Evolutionary conservation across 768 basidiomycete genomes (phyloP).

Genomic region (Kwoniella bestiolae): DNA sequence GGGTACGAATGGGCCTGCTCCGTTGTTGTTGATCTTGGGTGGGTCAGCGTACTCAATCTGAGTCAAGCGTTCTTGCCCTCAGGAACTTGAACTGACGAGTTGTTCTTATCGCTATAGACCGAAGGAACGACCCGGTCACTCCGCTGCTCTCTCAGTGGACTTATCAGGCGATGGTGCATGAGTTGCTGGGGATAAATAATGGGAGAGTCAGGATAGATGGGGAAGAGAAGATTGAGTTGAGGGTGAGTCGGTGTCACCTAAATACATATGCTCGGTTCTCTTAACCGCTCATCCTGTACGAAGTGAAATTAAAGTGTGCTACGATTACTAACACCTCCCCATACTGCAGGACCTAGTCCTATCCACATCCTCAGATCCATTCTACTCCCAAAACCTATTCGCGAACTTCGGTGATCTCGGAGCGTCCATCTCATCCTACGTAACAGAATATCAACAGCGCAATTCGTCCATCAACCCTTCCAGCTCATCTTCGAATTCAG

Average conservation of each 20-base stretch:
- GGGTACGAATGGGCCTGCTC: conserved; percentile 76
- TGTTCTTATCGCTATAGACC: conserved; percentile 62
- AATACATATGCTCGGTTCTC: too few species aligned
- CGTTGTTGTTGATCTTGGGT: conserved; percentile 80
- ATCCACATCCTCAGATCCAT: conserved; percentile 86
- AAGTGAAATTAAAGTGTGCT: too few species aligned
- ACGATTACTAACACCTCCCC: too few species aligned
- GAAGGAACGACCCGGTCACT: conserved; percentile 95
- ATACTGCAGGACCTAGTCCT: conserved; percentile 82
- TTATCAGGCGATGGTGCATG: conserved; percentile 99
- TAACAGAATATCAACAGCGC: conserved; percentile 74
- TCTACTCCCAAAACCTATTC: conserved; percentile 87
- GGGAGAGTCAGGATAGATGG: conserved; percentile 86
- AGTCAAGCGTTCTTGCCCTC: not conserved
- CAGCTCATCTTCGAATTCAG: conserved; percentile 61
- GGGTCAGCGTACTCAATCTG: conserved; percentile 21
- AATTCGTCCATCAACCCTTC: conserved; percentile 60
- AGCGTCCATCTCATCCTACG: conserved; percentile 85
- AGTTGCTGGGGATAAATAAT: conserved; percentile 88
- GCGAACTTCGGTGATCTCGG: conserved; percentile 97
- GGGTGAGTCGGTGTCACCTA: too few species aligned
- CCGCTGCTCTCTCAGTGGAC: conserved; percentile 98
- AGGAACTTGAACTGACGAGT: not conserved
- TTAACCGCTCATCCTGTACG: too few species aligned
- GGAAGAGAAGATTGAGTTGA: conserved; percentile 81